Conservation (phyloP, 1,139 yeast species). For the Taphrina pruni region DNA sequence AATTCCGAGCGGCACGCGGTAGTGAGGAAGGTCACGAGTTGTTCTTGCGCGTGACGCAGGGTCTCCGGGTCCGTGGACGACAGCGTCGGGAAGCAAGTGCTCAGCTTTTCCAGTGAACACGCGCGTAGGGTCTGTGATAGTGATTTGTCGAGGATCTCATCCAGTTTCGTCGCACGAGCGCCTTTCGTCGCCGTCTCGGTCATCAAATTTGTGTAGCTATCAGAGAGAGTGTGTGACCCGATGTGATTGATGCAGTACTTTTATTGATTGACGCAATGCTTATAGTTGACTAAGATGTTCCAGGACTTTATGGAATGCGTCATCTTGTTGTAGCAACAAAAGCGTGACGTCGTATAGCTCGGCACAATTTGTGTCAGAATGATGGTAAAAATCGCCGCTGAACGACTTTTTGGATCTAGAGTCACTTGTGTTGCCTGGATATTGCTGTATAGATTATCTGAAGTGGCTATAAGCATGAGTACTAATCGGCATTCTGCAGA, state of each 20-base stretch:
- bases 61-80: slow-evolving; percentile 29
- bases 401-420: no score
- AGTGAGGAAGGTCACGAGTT: slow-evolving; percentile 17
- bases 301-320: neutral
- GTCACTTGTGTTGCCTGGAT: no score
- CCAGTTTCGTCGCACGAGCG: slow-evolving; percentile 24
- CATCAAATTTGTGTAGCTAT: neutral
- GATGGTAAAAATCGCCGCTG: neutral
- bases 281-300: no score
- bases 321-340: slow-evolving; percentile 14
- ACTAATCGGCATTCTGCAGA: no score
- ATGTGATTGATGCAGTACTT: no score
- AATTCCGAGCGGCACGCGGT: slow-evolving; percentile 22
- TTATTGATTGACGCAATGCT: no score
- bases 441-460: no score
- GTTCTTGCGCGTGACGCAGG: slow-evolving; percentile 31
- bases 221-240: no score
- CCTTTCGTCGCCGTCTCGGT: slow-evolving; percentile 13
- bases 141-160: slow-evolving; percentile 30
- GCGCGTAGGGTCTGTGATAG: slow-evolving; percentile 23
- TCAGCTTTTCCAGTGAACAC: slow-evolving; percentile 23
- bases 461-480: no score
- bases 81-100: slow-evolving; percentile 37
- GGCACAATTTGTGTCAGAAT: neutral
- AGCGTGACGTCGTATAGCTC: slow-evolving; percentile 2